Evolutionary conservation across 2,329 filamentous ascomycete genomes (phyloP), one percentile per base, ranked within the genome.

Genomic region (Hypoxylon sp.): DNA sequence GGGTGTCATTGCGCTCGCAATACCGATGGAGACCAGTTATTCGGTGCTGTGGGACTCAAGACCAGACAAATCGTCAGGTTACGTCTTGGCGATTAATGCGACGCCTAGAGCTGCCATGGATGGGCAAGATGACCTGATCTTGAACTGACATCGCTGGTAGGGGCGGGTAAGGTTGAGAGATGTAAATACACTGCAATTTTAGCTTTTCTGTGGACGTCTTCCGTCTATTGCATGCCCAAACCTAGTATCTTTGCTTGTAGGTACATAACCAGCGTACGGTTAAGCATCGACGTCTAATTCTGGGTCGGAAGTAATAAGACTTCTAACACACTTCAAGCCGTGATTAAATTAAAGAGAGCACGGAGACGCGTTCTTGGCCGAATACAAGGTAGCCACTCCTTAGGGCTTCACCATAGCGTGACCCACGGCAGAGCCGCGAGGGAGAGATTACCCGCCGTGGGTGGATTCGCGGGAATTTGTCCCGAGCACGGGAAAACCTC

Each of bases 291-390:
- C 42, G 33, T 24, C 20, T 11, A 50, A n/a, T 54, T 22, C 24
- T 32, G 40, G 33, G 48, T 36, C 44, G 7, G 16, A 20, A 32
- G 48, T 6, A 9, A 33, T 11, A 45, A 5, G 18, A 32, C 50
- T 56, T 56, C 63, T 52, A 44, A 49, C 55, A 55, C 30, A 38
- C 33, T 26, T 56, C 14, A 48, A 28, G 55, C 55, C 45, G 60
- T 45, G 54, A 64, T 50, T 51, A 66, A 66, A 68, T 63, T 65
- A 65, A 58, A 68, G 50, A 59, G 62, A 16, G 20, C 12, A 26
- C 24, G 28, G n/a, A 42, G 42, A 28, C 51, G 51, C 26, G 33
- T 30, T 57, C 54, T 66, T 64, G 20, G 63, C 52, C 16, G 30
- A 50, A 59, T 52, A 61, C 63, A 59, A 59, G 38, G 64, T 55